Base-by-base conservation (phyloP, 129 eudicot species). In the Arctium minus region DNA sequence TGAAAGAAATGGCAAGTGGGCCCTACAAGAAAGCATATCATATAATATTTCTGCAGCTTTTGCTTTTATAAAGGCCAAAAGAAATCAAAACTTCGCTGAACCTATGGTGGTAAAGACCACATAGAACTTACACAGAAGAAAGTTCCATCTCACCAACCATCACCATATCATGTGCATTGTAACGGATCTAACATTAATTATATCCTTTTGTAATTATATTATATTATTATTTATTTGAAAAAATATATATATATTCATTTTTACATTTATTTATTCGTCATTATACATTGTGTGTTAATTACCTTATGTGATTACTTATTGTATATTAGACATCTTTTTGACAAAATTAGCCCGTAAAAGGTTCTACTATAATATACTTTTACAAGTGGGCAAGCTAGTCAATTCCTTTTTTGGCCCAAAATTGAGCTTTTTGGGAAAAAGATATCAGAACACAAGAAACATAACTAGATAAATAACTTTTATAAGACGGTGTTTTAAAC, bases 111-210 rank as follows among this genome's bases (percentile, higher is more conserved):
- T 76, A 85, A 77, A 81, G 87, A 44, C 85, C 76, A 82, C 48
- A 79, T 75, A 79, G 79, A 86, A 60, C 46, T 85, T 73, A 80
- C 80, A 81, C 74, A 76, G 33, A 56, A 72, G 86, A 81, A 77
- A 81, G 71, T 77, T 71, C 86, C 75, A 33, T 73, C 78, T 77
- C 79, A 81, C 87, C 84, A 85, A 79, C 81, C 78, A 78, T 53
- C 46, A 78, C 83, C 69, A 84, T 64, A 40, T 8, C 88, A 73
- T 71, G 88, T 77, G 82, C 82, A 75, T 69, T 8, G 56, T 75
- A 70, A 78, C 88, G 80, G 65, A 77, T 50, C 42, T 56, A 11
- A 17, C 74, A 78, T 84, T 78, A n/a, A 78, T 56, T 74, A 44
- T 44, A 44, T 44, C 13, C 50, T 9, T 7, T 44, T 44, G 50